Evolutionary conservation across 1,284 basidiomycete species (phyloP), one percentile per base, ranked within the genome.

Genomic region (Puccinia triticina): DNA sequence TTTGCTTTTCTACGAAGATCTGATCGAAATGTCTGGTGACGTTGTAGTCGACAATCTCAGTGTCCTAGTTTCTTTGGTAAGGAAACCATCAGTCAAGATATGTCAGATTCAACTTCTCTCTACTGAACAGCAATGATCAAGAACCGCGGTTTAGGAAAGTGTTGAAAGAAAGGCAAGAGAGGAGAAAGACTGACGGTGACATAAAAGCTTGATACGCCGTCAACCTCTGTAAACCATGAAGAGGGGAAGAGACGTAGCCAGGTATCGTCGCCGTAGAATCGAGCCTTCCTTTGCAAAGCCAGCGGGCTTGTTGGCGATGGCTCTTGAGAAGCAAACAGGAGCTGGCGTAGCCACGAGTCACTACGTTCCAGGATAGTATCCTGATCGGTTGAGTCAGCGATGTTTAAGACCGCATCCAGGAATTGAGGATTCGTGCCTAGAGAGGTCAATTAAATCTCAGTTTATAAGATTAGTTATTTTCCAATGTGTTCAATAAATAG

Each of bases 261-360:
- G 3, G 84, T 85, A 29, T 85, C 85, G 69, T 85, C 85, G 10
- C 85, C 85, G 12, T 80, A 83, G 50, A 85, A 85, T 23, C 81
- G 64, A 10, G 82, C 61, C 69, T 72, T 83, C 43, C 59, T 66
- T 32, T 74, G 1, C 7, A 37, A 3, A 7, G 16, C 43, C n/a
- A 32, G 37, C 23, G 40, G 8, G 12, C 50, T 34, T 7, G 7
- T 18, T 26, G 18, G 21, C 21, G 40, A 12, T 77, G 61, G 16
- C 76, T 53, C 1, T 82, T 59, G 37, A 23, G 81, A 61, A 21
- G 43, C n/a, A 59, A 69, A 79, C 18, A 76, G 29, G 43, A 82
- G 59, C 48, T 77, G 83, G 23, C 79, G 79, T 43, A 78, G 32
- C 85, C 85, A 85, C 0, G 84, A 83, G 77, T 85, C 84, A 66